These are phyloP conservation scores for Scedosporium aurantiacum DNA, from an alignment of 2,329 filamentous ascomycete species.

Conservation along the genomic window DNA sequence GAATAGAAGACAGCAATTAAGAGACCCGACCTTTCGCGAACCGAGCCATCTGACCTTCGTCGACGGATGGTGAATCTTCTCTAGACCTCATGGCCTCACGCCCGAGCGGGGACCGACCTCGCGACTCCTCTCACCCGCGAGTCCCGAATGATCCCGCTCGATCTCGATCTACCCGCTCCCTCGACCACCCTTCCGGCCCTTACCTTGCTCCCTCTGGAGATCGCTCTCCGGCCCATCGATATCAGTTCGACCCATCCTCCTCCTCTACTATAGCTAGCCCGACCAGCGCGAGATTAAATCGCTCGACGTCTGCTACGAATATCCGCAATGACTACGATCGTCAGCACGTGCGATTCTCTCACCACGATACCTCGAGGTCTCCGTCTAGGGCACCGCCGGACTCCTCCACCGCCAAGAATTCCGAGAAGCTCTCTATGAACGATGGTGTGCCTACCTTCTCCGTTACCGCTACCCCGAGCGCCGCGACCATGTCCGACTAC, in stretches of 20 bases:
- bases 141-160: constrained; percentile 2
- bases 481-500: constrained; percentile 8
- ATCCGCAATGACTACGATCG: constrained; percentile 10
- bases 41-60: not conserved
- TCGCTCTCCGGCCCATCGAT: not conserved
- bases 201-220: not conserved
- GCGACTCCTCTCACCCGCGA: constrained; percentile 2
- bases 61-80: constrained; percentile 2
- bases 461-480: constrained; percentile 2
- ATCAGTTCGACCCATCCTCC: not conserved
- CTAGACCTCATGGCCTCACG: constrained; percentile 6
- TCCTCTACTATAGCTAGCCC: not conserved
- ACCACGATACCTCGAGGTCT: constrained; percentile 9
- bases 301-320: not conserved
- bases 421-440: constrained; percentile 9
- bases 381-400: not conserved
- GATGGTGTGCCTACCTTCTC: not conserved
- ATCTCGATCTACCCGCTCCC: not conserved
- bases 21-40: not conserved
- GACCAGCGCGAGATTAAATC: not conserved
- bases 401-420: constrained; percentile 6
- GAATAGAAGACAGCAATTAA: not conserved
- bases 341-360: constrained; percentile 16
- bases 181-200: not conserved
- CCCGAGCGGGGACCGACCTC: constrained; percentile 6